These are phyloP conservation scores for Tricholoma matsutake DNA, from an alignment of 768 basidiomycete species.

Conservation along the genomic window DNA sequence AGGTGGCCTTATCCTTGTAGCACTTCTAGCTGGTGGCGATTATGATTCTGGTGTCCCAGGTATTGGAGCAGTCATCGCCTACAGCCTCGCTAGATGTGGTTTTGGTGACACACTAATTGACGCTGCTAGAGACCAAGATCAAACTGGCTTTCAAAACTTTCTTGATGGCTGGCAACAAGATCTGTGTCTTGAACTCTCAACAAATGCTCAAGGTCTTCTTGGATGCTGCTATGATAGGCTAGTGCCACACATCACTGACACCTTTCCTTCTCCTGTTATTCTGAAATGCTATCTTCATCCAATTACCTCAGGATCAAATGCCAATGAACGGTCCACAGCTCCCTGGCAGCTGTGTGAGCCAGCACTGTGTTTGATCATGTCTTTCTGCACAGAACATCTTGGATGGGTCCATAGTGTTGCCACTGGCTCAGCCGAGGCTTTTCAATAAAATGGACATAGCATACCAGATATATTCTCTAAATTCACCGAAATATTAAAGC, in stretches of 20 bases:
- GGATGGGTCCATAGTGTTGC: no score
- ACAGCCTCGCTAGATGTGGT: conserved; percentile 55
- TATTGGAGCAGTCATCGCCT: conserved; percentile 51
- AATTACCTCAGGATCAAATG: background rate
- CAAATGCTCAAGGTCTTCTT: background rate
- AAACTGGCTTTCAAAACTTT: background rate
- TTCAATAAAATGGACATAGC: no score
- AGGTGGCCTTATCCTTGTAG: conserved; percentile 56
- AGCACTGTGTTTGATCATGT: background rate
- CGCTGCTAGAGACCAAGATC: background rate
- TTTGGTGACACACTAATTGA: conserved; percentile 48
- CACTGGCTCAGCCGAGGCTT: no score
- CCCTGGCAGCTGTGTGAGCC: background rate
- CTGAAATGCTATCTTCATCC: background rate
- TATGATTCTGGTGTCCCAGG: conserved; percentile 51
- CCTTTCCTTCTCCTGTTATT: background rate
- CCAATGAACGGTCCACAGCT: background rate
- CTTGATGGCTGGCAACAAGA: background rate
- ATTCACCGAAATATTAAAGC: no score
- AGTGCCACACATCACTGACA: background rate
- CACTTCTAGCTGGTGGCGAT: conserved; percentile 63
- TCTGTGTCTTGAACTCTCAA: background rate
- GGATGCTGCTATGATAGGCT: background rate
- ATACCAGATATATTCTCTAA: no score
- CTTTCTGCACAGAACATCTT: background rate